Conservation (phyloP, 495 filamentous ascomycete species). For the Rhizodiscina lignyota region DNA sequence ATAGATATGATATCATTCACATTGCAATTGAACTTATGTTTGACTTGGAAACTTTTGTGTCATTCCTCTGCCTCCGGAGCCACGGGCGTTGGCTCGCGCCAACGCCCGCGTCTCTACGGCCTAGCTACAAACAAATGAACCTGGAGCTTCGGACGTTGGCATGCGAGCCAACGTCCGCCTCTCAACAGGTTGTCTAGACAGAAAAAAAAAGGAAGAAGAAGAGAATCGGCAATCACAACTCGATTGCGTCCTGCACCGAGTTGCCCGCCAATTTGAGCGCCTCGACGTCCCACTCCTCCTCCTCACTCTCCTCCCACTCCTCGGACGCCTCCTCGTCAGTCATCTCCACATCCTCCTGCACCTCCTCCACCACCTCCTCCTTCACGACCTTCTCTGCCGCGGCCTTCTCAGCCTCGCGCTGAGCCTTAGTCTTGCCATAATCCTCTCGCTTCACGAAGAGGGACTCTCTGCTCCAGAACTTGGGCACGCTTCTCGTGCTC, state of each 20-base stretch:
- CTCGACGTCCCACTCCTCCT: background rate
- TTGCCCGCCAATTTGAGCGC: background rate
- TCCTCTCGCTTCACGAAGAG: slow-evolving; percentile 21
- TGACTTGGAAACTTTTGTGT: too few species aligned
- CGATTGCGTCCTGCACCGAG: background rate
- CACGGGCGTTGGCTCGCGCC: too few species aligned
- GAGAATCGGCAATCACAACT: too few species aligned
- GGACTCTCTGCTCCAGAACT: slow-evolving; percentile 13
- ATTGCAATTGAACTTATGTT: too few species aligned
- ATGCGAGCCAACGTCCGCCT: too few species aligned
- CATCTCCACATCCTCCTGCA: slow-evolving; percentile 5
- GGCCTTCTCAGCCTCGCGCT: slow-evolving; percentile 3
- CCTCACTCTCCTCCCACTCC: background rate
- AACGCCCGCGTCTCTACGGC: too few species aligned
- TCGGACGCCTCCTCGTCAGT: background rate
- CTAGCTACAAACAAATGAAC: too few species aligned
- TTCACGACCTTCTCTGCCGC: slow-evolving; percentile 4
- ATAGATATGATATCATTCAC: too few species aligned
- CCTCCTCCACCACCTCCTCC: slow-evolving; percentile 5
- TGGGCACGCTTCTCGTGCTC: slow-evolving; percentile 2
- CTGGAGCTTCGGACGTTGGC: too few species aligned
- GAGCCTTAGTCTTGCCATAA: slow-evolving; percentile 18
- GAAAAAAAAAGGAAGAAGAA: too few species aligned
- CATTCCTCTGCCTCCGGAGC: too few species aligned
- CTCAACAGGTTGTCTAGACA: too few species aligned